Evolutionary conservation across 768 basidiomycete genomes (phyloP).

Genomic region (Filobasidium floriforme): DNA sequence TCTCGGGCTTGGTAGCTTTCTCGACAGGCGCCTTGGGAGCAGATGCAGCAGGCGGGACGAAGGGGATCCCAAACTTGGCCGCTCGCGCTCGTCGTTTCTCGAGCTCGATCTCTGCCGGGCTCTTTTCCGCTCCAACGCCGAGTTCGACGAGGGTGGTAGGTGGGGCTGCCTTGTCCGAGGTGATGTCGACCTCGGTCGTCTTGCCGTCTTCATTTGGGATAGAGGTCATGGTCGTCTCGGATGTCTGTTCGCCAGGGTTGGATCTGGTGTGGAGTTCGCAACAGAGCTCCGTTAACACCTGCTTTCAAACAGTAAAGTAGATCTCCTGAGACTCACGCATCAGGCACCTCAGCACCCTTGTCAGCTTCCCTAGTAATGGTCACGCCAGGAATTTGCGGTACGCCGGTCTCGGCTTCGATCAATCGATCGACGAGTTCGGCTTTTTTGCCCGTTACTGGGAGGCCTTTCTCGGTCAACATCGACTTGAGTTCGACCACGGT

Average conservation of each 20-base stretch:
- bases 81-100: conserved; percentile 17
- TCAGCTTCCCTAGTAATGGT: too few species aligned
- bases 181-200: not conserved
- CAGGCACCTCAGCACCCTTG: not conserved
- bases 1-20: not conserved
- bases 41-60: conserved; percentile 2
- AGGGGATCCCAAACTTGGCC: conserved; percentile 20
- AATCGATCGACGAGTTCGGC: conserved; percentile 15
- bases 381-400: not conserved
- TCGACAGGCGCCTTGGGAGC: conserved; percentile 2
- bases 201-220: not conserved
- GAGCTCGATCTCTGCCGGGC: conserved; percentile 7
- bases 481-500: conserved; percentile 14
- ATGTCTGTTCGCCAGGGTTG: not conserved
- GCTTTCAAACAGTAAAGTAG: not conserved
- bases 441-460: conserved; percentile 16
- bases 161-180: not conserved
- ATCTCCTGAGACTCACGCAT: not conserved
- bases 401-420: conserved; percentile 1
- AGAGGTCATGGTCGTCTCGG: conserved; percentile 2
- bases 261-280: too few species aligned
- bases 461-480: not conserved
- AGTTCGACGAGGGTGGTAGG: conserved; percentile 4
- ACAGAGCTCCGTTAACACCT: not conserved
- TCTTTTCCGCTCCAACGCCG: not conserved